A percentile compares a stretch with the other conserved stretches of the same genome.
Evolutionary conservation across 129 eudicot species (phyloP).

Genomic region (Silybum marianum): DNA sequence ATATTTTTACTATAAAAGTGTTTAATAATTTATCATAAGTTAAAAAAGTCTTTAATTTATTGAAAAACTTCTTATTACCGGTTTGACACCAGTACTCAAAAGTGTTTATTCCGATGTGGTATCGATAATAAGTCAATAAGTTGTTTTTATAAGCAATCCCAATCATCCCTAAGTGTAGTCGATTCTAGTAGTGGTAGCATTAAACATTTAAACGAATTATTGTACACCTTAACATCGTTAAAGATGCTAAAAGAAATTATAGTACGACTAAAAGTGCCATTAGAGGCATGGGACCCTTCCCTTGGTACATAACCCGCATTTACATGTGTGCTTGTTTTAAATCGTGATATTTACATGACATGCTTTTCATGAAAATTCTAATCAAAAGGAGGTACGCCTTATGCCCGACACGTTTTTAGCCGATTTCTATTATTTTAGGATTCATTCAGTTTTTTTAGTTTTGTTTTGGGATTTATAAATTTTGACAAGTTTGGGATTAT

Average conservation of each 20-base stretch:
- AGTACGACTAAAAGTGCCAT: neutral
- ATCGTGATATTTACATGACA: neutral
- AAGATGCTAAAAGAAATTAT: neutral
- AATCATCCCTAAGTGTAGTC: no score
- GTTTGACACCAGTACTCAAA: no score
- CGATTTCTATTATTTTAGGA: neutral
- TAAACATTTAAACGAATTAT: no score
- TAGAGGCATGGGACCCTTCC: neutral
- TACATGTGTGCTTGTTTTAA: neutral
- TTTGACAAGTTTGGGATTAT: neutral
- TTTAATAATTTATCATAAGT: no score
- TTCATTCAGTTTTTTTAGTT: neutral
- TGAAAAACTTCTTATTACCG: no score
- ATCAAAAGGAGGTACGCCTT: neutral
- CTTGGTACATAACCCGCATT: neutral
- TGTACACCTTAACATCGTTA: neutral
- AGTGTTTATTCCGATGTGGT: no score
- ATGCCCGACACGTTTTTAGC: neutral
- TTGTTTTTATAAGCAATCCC: no score
- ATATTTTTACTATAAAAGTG: no score
- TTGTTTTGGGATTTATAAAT: no score
- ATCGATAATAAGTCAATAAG: no score
- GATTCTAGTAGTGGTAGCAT: no score
- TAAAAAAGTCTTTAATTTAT: no score
- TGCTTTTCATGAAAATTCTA: neutral